Evolutionary conservation across 129 eudicot genomes (phyloP).

Genomic region (Arctium lappa): DNA sequence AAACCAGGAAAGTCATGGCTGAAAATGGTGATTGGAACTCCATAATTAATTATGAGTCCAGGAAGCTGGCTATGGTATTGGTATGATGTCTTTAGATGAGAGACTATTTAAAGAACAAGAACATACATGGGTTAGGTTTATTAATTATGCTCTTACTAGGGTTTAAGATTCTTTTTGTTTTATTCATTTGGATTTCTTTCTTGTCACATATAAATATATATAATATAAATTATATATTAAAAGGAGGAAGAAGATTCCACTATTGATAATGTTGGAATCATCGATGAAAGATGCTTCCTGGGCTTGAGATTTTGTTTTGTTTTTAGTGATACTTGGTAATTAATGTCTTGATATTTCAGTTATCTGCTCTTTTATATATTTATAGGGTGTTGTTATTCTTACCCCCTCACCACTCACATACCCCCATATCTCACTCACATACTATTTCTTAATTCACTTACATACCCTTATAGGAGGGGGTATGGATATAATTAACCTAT

Average conservation of each 20-base stretch:
- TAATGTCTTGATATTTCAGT: not conserved
- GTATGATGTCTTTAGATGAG: not conserved
- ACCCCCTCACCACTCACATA: no score
- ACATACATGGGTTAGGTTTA: not conserved
- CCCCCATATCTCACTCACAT: no score
- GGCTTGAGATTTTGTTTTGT: not conserved
- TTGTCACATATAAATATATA: not conserved
- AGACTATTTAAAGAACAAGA: not conserved
- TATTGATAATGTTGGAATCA: not conserved
- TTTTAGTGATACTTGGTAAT: not conserved
- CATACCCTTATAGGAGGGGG: no score
- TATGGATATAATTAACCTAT: no score
- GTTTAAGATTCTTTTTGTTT: not conserved
- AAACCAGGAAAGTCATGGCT: not conserved
- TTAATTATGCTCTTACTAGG: not conserved
- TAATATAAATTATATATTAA: not conserved
- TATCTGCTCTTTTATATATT: not conserved
- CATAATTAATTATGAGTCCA: not conserved
- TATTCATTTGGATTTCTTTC: not conserved
- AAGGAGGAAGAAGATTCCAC: not conserved
- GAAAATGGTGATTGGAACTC: not conserved
- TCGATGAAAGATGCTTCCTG: not conserved
- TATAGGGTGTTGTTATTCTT: no score
- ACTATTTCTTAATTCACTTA: no score
- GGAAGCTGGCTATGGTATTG: not conserved